These are phyloP conservation scores for Cryptococcus sp. DNA, from an alignment of 1,284 basidiomycete genomes.

Conservation along the genomic window DNA sequence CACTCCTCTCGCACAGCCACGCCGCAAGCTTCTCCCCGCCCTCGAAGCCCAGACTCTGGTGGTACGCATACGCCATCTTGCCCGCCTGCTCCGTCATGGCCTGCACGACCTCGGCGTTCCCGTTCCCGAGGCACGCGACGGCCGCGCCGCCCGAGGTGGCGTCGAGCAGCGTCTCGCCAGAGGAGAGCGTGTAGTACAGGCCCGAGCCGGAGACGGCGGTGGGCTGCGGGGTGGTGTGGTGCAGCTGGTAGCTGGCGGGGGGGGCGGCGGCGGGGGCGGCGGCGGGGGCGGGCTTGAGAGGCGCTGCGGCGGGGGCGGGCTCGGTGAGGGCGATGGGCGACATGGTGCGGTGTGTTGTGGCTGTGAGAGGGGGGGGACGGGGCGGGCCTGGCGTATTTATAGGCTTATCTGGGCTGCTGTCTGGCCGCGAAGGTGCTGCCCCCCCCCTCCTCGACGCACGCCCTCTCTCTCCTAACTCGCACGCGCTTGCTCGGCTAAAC, in stretches of 20 bases:
- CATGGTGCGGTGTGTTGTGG: neutral
- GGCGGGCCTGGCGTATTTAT: too few relatives aligned
- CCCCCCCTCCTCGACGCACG: too few relatives aligned
- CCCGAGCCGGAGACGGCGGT: constrained; percentile 16
- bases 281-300: neutral
- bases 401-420: too few relatives aligned
- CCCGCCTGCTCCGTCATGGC: constrained; percentile 25
- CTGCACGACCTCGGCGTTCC: constrained; percentile 57
- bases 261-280: neutral
- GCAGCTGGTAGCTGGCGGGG: neutral
- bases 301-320: neutral
- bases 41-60: constrained; percentile 19
- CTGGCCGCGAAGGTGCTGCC: too few relatives aligned
- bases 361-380: neutral
- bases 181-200: constrained; percentile 22
- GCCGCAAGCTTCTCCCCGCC: constrained; percentile 24
- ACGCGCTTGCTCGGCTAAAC: too few relatives aligned
- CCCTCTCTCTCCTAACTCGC: too few relatives aligned
- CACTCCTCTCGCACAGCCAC: constrained; percentile 20
- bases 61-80: constrained; percentile 32
- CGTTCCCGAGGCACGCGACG: constrained; percentile 71
- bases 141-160: constrained; percentile 66
- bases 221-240: constrained; percentile 13
- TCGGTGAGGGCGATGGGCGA: neutral
- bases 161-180: constrained; percentile 30